These are phyloP conservation scores for Pleurozium schreberi DNA, from an alignment of 225 moss, liverwort and hornwort genomes.

Conservation along the genomic window DNA sequence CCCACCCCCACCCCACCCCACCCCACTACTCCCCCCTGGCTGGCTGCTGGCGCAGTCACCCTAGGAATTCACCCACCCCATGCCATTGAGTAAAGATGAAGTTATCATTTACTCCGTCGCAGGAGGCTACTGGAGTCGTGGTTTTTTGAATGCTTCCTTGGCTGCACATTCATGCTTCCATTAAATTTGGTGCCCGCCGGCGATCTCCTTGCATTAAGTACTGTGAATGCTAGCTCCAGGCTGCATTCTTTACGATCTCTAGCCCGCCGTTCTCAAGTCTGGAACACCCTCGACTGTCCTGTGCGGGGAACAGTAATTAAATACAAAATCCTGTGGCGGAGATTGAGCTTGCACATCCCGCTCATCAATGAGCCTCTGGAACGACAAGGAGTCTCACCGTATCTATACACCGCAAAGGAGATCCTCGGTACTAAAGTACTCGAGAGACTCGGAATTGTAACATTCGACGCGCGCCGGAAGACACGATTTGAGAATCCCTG, in stretches of 20 bases:
- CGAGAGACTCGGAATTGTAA: background rate
- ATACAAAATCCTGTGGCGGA: background rate
- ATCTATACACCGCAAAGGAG: background rate
- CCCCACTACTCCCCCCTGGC: background rate
- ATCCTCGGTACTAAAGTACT: background rate
- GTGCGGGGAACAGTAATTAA: background rate
- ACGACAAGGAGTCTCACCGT: background rate
- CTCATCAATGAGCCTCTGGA: background rate
- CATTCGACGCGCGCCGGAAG: background rate
- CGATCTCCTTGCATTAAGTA: background rate
- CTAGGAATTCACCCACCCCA: background rate
- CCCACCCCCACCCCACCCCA: too few relatives aligned
- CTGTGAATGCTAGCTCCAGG: background rate
- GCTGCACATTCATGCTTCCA: background rate
- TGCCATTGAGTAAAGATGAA: background rate
- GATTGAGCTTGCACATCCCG: background rate
- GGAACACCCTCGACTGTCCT: background rate
- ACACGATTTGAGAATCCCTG: background rate
- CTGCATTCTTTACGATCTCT: background rate
- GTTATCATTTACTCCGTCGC: background rate
- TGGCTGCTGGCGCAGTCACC: background rate
- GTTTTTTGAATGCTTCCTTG: background rate
- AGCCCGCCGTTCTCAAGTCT: background rate
- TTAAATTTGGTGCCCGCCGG: background rate
- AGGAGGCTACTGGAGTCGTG: background rate